Conservation (phyloP, 202 grass and related monocot genomes). For the Zoysia matrella region DNA sequence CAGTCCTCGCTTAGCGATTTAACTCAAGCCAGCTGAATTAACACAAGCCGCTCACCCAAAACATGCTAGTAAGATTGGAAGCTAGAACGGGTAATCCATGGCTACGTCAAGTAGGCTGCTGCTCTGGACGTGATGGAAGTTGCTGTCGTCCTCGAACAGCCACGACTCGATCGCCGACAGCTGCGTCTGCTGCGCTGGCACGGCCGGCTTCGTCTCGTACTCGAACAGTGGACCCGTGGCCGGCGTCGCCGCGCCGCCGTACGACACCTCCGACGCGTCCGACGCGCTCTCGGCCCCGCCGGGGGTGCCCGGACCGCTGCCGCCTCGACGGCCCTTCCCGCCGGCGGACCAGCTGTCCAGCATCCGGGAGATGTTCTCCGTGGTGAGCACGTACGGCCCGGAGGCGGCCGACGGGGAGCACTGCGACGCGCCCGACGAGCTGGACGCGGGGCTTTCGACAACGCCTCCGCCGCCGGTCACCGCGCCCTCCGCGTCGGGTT, state of each 20-base stretch:
- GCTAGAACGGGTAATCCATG: too few species aligned
- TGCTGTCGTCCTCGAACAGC: conserved; percentile 65
- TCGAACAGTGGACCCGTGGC: conserved; percentile 12
- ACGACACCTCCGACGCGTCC: conserved; percentile 51
- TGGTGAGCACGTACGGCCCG: conserved; percentile 52
- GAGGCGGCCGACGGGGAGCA: background rate
- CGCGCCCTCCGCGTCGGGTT: too few species aligned
- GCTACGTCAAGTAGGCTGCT: conserved; percentile 10
- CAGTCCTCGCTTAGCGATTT: background rate
- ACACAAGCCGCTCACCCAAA: too few species aligned
- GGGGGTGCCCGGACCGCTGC: conserved; percentile 22
- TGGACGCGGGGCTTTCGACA: too few species aligned
- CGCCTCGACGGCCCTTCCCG: conserved; percentile 6
- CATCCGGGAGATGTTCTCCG: conserved; percentile 74
- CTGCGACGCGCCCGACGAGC: too few species aligned
- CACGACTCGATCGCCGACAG: conserved; percentile 68
- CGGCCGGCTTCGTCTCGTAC: conserved; percentile 38
- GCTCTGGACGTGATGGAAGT: conserved; percentile 44
- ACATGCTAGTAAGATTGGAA: too few species aligned
- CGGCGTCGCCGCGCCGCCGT: conserved; percentile 8
- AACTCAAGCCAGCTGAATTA: too few species aligned
- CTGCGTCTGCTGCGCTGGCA: conserved; percentile 37
- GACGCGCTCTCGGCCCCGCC: conserved; percentile 48
- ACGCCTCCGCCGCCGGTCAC: too few species aligned
- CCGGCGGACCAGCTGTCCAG: conserved; percentile 60